phyloP scores from a whole-genome alignment of 2,329 filamentous ascomycete species.

The Aspergillus ustus region DNA sequence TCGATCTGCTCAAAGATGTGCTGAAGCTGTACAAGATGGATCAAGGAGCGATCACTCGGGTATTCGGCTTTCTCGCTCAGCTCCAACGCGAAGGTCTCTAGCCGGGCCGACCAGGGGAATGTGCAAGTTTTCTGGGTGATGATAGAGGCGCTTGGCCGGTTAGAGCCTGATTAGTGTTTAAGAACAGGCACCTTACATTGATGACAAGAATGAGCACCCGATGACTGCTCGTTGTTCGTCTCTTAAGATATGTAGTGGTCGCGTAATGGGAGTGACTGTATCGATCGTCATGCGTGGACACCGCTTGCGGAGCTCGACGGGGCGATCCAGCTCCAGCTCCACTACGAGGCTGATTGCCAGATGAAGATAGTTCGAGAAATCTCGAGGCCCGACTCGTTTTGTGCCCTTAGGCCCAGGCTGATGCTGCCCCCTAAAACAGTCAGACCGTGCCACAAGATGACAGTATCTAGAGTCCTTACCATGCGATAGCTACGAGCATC shows the following conservation, averaged over 20 bases:
- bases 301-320: conserved; percentile 32
- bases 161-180: not conserved
- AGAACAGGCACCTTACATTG: conserved; percentile 37
- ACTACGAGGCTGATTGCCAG: conserved; percentile 42
- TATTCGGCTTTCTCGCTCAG: conserved; percentile 19
- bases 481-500: conserved; percentile 42
- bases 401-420: conserved; percentile 24
- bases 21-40: conserved; percentile 24
- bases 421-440: conserved; percentile 37
- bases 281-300: conserved; percentile 27
- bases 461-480: conserved; percentile 27
- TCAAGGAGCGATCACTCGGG: conserved; percentile 13
- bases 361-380: conserved; percentile 42
- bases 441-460: not conserved
- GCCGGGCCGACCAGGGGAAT: conserved; percentile 15
- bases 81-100: conserved; percentile 12
- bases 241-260: conserved; percentile 30
- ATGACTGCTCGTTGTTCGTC: conserved; percentile 52
- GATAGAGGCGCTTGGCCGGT: conserved; percentile 6
- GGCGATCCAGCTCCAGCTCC: conserved; percentile 37
- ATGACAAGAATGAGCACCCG: conserved; percentile 51
- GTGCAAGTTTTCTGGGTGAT: conserved; percentile 20
- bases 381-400: conserved; percentile 24
- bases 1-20: conserved; percentile 17
- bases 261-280: not conserved